Evolutionary conservation across 192 early-diverging fungal species (phyloP).

Genomic region (Podochytrium sp.): DNA sequence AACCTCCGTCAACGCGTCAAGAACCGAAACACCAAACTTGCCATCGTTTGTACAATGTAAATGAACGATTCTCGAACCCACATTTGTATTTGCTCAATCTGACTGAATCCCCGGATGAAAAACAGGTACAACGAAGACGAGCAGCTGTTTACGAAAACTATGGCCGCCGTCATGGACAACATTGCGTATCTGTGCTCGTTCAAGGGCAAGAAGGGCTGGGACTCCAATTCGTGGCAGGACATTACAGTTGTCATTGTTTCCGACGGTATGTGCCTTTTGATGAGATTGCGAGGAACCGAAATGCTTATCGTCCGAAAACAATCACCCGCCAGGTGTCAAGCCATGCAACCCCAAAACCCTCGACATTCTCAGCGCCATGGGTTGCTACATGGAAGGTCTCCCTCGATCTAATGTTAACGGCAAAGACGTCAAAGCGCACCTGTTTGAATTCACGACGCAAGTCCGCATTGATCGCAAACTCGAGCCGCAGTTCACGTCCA

Average conservation of each 20-base stretch:
- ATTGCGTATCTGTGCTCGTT: constrained; percentile 64
- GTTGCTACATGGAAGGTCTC: constrained; percentile 58
- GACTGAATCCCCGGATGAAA: too few species aligned
- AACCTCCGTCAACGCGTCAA: constrained; percentile 56
- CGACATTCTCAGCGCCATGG: constrained; percentile 67
- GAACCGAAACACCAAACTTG: constrained; percentile 65
- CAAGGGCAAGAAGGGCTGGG: constrained; percentile 52
- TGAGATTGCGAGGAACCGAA: too few species aligned
- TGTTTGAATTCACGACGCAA: constrained; percentile 62
- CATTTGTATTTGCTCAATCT: not conserved
- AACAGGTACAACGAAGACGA: constrained; percentile 57
- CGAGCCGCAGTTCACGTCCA: constrained; percentile 23
- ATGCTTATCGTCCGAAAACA: too few species aligned
- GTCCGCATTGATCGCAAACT: constrained; percentile 37
- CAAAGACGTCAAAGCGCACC: constrained; percentile 50
- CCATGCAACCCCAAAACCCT: constrained; percentile 66
- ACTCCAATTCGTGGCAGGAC: constrained; percentile 69
- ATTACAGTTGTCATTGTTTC: constrained; percentile 74
- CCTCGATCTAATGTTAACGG: constrained; percentile 47
- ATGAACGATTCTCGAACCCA: constrained; percentile 43
- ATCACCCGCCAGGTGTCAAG: constrained; percentile 24
- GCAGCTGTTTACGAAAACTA: constrained; percentile 63
- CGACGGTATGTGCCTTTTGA: constrained; percentile 55
- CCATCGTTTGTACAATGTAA: constrained; percentile 79
- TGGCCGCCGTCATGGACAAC: constrained; percentile 68